A percentile compares a stretch with the other conserved stretches of the same genome.
These are phyloP conservation scores for Hygrophoropsis aurantiaca DNA, from an alignment of 768 basidiomycete genomes.

Conservation along the genomic window DNA sequence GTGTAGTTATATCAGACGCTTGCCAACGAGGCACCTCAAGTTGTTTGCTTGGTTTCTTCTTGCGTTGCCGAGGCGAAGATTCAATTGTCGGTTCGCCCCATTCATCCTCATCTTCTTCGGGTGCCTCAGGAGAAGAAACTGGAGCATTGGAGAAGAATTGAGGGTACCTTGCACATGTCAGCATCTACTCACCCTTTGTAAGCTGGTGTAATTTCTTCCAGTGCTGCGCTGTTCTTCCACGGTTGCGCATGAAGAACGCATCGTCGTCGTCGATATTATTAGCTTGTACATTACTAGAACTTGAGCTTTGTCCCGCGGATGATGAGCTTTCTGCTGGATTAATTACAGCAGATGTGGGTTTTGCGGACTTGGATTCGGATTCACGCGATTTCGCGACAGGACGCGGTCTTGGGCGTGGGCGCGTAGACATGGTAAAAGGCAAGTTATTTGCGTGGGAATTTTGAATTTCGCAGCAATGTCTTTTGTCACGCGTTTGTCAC, in stretches of 20 bases:
- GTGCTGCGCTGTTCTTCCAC: constrained; percentile 48
- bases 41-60: constrained; percentile 34
- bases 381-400: constrained; percentile 33
- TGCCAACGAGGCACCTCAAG: constrained; percentile 42
- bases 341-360: constrained; percentile 5
- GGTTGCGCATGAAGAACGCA: constrained; percentile 69
- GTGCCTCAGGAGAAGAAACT: constrained; percentile 20
- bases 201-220: constrained; percentile 63
- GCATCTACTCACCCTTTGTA: constrained; percentile 47
- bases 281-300: constrained; percentile 9
- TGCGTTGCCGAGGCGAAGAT: constrained; percentile 37
- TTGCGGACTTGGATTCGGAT: constrained; percentile 7
- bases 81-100: constrained; percentile 7
- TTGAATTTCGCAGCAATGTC: background rate
- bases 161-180: background rate
- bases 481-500: constrained; percentile 23
- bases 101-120: constrained; percentile 24
- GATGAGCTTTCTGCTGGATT: constrained; percentile 12
- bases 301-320: constrained; percentile 5
- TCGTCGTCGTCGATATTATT: constrained; percentile 54
- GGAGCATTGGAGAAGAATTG: constrained; percentile 7
- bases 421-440: constrained; percentile 28
- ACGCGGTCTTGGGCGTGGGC: constrained; percentile 54
- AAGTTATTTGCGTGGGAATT: constrained; percentile 28
- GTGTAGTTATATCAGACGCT: constrained; percentile 34